Percentiles rank a stretch among this genome's conserved stretches.
phyloP scores from a whole-genome alignment of 768 basidiomycete genomes.

The Amyloporia xantha region DNA sequence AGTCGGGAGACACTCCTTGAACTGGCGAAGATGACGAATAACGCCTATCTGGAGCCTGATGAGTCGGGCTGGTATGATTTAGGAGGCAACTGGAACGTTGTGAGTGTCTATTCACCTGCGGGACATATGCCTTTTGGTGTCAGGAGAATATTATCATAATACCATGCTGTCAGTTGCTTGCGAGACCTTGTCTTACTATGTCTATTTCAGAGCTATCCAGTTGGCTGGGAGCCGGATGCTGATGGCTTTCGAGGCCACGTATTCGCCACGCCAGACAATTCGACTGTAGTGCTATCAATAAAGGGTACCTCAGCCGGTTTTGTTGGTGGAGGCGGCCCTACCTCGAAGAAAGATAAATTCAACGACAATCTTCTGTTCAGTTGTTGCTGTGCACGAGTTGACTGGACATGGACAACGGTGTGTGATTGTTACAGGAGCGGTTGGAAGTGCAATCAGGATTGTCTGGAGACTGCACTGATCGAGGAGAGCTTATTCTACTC shows the following conservation, averaged over 20 bases:
- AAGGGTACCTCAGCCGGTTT: constrained; percentile 87
- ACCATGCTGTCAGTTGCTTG: too few relatives aligned
- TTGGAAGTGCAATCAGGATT: constrained; percentile 76
- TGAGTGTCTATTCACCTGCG: constrained; percentile 20
- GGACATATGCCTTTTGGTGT: not conserved
- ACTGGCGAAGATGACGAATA: constrained; percentile 93
- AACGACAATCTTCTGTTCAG: constrained; percentile 93
- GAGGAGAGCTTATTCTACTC: constrained; percentile 87
- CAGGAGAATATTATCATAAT: too few relatives aligned
- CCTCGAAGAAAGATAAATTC: constrained; percentile 84
- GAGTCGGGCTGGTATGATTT: constrained; percentile 76
- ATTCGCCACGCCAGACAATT: constrained; percentile 78
- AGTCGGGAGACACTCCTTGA: constrained; percentile 67
- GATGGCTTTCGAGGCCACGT: constrained; percentile 91
- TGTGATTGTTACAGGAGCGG: constrained; percentile 82
- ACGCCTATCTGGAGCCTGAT: constrained; percentile 70
- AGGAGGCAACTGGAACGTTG: constrained; percentile 55
- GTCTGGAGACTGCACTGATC: constrained; percentile 67
- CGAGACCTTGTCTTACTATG: too few relatives aligned
- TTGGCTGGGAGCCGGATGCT: constrained; percentile 87
- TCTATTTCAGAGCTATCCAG: constrained; percentile 67
- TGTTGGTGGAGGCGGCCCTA: constrained; percentile 73
- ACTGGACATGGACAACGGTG: constrained; percentile 91
- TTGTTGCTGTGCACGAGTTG: constrained; percentile 90
- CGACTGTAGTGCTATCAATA: constrained; percentile 80